A percentile compares a stretch with the other conserved stretches of the same genome.
Evolutionary conservation across 257 asterid genomes (phyloP).

Genomic region (Parsonsia alboflavescens): DNA sequence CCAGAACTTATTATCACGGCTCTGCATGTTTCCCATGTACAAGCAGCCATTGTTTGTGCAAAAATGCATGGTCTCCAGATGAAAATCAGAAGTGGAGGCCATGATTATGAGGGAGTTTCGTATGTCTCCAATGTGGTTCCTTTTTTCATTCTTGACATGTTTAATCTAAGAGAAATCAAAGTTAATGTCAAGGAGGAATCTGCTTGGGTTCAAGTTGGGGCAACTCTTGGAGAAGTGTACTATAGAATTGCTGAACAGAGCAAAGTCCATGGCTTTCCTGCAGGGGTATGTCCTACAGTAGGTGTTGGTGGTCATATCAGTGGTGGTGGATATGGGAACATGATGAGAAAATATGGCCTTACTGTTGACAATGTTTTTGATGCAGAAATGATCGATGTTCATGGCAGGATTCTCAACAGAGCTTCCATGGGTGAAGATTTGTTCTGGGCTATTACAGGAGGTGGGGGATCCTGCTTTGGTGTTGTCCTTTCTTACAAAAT

Average conservation of each 20-base stretch:
- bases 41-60: conserved; percentile 39
- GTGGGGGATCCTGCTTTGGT: conserved; percentile 10
- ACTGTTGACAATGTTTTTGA: conserved; percentile 3
- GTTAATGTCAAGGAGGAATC: neutral
- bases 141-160: conserved; percentile 4
- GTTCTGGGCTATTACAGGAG: conserved; percentile 11
- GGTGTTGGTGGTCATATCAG: conserved; percentile 9
- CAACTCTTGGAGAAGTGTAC: conserved; percentile 2
- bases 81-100: conserved; percentile 4
- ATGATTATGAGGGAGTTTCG: conserved; percentile 3
- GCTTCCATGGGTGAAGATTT: conserved; percentile 9
- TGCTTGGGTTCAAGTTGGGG: conserved; percentile 12
- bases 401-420: neutral
- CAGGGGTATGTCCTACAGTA: neutral
- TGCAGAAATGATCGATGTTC: conserved; percentile 3
- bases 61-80: neutral
- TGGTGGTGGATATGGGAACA: conserved; percentile 9
- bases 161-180: neutral
- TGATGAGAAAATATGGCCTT: conserved; percentile 10
- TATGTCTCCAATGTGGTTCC: neutral
- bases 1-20: conserved; percentile 51
- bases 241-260: conserved; percentile 6
- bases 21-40: conserved; percentile 45
- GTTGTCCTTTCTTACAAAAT: conserved; percentile 6
- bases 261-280: conserved; percentile 6